A percentile compares a stretch with the other conserved stretches of the same genome.
These are phyloP conservation scores for Schizothecium vesticola DNA, from an alignment of 495 filamentous ascomycete species.

Conservation along the genomic window DNA sequence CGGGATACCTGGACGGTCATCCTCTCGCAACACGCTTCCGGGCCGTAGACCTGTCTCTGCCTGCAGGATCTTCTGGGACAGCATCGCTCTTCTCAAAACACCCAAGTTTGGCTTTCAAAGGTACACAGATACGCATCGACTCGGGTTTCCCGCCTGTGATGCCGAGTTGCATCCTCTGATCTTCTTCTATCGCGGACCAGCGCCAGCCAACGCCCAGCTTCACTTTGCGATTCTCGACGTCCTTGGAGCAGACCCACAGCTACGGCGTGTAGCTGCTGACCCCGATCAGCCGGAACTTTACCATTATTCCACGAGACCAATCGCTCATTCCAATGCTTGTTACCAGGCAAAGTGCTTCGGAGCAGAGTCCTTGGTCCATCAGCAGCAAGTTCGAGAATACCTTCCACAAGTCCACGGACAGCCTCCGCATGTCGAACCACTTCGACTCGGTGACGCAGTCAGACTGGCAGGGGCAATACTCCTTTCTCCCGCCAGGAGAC, in stretches of 20 bases:
- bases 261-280: constrained; percentile 13
- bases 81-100: constrained; percentile 19
- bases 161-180: constrained; percentile 17
- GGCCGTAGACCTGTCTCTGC: constrained; percentile 15
- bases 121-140: constrained; percentile 18
- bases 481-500: constrained; percentile 49
- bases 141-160: constrained; percentile 19
- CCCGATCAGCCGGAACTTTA: constrained; percentile 11
- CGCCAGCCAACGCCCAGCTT: constrained; percentile 8
- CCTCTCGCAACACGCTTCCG: constrained; percentile 8
- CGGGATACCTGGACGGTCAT: constrained; percentile 6
- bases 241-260: constrained; percentile 12
- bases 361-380: constrained; percentile 53
- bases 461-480: constrained; percentile 56
- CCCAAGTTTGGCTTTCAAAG: constrained; percentile 16
- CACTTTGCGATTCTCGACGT: not conserved
- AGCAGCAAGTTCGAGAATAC: constrained; percentile 52
- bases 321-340: constrained; percentile 53
- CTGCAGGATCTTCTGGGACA: constrained; percentile 24
- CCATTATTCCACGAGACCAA: constrained; percentile 12
- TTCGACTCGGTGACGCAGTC: constrained; percentile 52
- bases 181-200: constrained; percentile 8
- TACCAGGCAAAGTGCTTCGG: constrained; percentile 52
- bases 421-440: constrained; percentile 57
- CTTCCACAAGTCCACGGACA: constrained; percentile 45